These are phyloP conservation scores for Crithidia bombi DNA, from an alignment of 208 protist genomes.

Conservation along the genomic window DNA sequence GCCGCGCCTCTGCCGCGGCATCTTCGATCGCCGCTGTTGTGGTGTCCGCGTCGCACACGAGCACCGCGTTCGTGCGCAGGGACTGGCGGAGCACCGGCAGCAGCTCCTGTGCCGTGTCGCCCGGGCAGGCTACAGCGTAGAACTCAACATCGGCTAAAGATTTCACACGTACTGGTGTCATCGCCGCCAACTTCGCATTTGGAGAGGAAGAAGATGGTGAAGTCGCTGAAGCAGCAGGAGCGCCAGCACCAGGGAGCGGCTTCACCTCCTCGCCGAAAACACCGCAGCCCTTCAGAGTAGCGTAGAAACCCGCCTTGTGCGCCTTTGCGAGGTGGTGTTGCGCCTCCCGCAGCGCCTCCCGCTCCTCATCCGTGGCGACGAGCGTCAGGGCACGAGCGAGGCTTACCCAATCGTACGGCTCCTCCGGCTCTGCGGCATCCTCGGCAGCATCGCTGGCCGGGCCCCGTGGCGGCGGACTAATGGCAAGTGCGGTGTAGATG, in stretches of 20 bases:
- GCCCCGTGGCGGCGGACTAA: conserved; percentile 60
- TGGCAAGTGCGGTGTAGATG: conserved; percentile 67
- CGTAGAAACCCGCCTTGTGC: conserved; percentile 59
- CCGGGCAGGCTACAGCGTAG: conserved; percentile 51
- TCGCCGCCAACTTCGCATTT: neutral
- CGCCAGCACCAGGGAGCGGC: conserved; percentile 8
- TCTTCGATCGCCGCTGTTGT: conserved; percentile 18
- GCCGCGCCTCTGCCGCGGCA: conserved; percentile 6
- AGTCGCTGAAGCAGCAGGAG: neutral
- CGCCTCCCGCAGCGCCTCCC: conserved; percentile 51
- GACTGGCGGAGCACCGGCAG: conserved; percentile 18
- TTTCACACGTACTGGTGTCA: neutral
- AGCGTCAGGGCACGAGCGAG: conserved; percentile 47
- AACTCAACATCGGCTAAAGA: conserved; percentile 47
- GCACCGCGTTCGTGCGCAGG: conserved; percentile 12
- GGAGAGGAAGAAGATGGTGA: neutral
- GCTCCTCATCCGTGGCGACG: conserved; percentile 49
- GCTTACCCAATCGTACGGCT: conserved; percentile 87
- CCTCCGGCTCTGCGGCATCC: conserved; percentile 52
- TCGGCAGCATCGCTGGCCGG: conserved; percentile 59
- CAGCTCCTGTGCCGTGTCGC: conserved; percentile 25
- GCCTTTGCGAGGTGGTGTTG: conserved; percentile 47
- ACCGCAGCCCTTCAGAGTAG: conserved; percentile 56
- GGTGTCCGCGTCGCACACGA: conserved; percentile 32
- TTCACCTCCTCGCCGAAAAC: conserved; percentile 70